Base-by-base conservation (phyloP, 441 rosid species). In the Eutrema salsugineum region DNA sequence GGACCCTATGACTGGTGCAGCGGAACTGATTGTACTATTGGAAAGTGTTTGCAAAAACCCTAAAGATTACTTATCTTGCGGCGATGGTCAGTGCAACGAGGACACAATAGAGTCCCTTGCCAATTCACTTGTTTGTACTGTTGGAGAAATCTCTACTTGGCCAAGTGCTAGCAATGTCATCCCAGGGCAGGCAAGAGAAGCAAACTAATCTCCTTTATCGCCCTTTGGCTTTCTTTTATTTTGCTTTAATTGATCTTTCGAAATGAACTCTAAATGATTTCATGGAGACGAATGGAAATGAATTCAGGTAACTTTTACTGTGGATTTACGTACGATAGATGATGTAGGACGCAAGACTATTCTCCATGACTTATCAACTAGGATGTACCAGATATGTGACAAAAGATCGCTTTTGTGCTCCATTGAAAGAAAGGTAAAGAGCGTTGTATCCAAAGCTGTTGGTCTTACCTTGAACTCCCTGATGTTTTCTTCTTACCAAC, bases 121-220 rank as follows among this genome's bases (percentile, higher is more conserved):
- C 47, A 82, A 72, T 76, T 89, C 97, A 28, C 96, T 94, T 56
- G 98, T 94, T 19, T 94, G 99, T 77, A 91, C 99, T 8, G 96
- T 94, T 79, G 99, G 97, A 54, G 99, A 94, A 76, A 91, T 91
- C 72, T 87, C 97, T 20, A 84, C 93, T 1, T 94, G 97, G 97
- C 99, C 99, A 38, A 87, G 97, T 83, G 93, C 97, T 33, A 94
- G 97, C 70, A 94, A 94, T 79, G 99, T 94, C 70, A 94, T 94
- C 78, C 99, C 99, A 67, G 91, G 97, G 74, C 91, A 90, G 94
- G 99, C 78, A 83, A 90, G 63, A 51, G 63, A 44, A 60, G 36
- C 83, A 75, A 71, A 24, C 8, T 65, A 11, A 61, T 42, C 53
- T 51, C 69, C 14, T 67, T 48, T 77, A 46, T 48, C 58, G 24